Base-by-base conservation (phyloP, 2,329 filamentous ascomycete species). In the Colletotrichum viniferum region DNA sequence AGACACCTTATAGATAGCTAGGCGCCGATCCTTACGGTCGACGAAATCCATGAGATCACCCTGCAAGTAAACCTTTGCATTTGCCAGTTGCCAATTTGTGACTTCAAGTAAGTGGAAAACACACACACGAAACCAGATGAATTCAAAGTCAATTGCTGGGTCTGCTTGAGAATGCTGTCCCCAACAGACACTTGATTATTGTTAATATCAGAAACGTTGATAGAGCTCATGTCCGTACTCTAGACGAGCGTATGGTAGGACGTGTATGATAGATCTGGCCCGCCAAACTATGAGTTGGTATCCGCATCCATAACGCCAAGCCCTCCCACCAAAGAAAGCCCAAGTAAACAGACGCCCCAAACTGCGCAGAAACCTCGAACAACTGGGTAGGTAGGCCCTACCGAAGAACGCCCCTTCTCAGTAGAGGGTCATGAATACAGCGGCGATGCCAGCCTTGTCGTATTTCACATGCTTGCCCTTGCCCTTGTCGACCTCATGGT, bases 381-480 rank as follows among this genome's bases (percentile, higher is more conserved):
- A 52, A 52, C n/a, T 52, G n/a, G 43, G 43, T 52, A 52, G 43
- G 43, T 21, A 52, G n/a, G 43, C 60, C 32, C n/a, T 34, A 16
- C 26, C 30, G 34, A 52, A 14, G 64, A 81, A 77, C 16, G 30
- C 7, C 28, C 32, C 32, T 38, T 14, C 34, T 65, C 62, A 88
- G 77, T 87, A 88, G 32, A 92, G 83, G 69, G 88, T 90, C 69
- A 87, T 80, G 80, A 93, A 93, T 12, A 93, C 88, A 26, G 91
- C 91, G 62, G 94, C 92, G 80, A 99, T 93, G 63, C 92, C 91
- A 55, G 89, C 89, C 88, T 98, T 98, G 87, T 98, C 96, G 83
- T 98, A 98, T 87, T 98, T 98, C 83, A 98, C 96, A 85, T 98
- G 98, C 85, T 99, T 99, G 79, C 96, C 96, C 86, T 96, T 97